Conservation (phyloP, 257 asterid species). For the Solanum ahanhuiri region DNA sequence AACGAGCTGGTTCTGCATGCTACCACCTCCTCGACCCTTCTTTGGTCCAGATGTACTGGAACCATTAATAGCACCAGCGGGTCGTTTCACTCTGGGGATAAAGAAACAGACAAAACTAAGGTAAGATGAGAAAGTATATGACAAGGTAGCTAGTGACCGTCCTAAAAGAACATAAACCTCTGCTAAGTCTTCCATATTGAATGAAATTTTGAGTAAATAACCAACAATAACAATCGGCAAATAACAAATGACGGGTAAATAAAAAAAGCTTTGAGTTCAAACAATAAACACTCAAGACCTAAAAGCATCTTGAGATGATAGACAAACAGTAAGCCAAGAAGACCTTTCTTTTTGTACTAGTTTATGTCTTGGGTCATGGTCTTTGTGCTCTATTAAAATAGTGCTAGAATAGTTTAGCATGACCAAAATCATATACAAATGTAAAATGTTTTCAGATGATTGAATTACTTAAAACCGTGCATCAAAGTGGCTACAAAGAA, state of each 20-base stretch:
- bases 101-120: background rate
- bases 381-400: background rate
- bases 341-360: background rate
- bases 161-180: background rate
- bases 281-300: background rate
- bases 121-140: background rate
- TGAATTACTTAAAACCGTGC: background rate
- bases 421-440: background rate
- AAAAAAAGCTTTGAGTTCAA: background rate
- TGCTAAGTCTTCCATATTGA: background rate
- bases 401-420: background rate
- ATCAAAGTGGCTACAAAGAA: background rate
- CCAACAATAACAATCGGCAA: background rate
- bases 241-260: background rate
- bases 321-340: background rate
- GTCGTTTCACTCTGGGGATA: constrained; percentile 53
- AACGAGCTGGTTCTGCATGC: constrained; percentile 23
- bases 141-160: background rate
- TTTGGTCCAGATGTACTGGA: constrained; percentile 30
- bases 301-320: background rate
- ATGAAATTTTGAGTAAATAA: background rate
- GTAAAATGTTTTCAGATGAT: background rate
- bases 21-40: constrained; percentile 57
- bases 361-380: background rate
- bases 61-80: constrained; percentile 31